Evolutionary conservation across 2,329 filamentous ascomycete species (phyloP), one percentile per base, ranked within the genome.

Genomic region (Zymoseptoria brevis): DNA sequence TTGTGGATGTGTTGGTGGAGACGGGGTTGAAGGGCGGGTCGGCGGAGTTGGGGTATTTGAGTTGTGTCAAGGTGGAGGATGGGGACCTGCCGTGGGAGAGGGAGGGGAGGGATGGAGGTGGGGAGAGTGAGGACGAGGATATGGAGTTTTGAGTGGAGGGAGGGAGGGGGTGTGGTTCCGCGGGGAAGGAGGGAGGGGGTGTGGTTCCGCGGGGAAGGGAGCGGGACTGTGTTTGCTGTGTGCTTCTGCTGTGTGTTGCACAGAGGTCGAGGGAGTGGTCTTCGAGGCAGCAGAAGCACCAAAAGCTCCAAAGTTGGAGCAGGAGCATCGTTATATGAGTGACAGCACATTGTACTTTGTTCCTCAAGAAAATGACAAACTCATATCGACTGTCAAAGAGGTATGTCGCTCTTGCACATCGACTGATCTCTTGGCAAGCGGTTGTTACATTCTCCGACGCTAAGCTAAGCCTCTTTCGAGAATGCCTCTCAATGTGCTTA

Each of bases 21-120:
- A 57, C 66, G 13, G 16, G 53, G 1, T 48, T 66, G 60, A 63
- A 53, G 22, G 59, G 58, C 19, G 58, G 55, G 19, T 64, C 75
- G 13, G 62, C 64, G 2, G 58, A 55, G 13, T 64, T 75, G n/a
- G 61, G 63, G 3, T 76, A 72, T 62, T 57, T 75, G 57, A 75
- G 70, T 21, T 76, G 73, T 58, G 61, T 65, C 6, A 67, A 71
- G 54, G 63, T 74, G 1, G 45, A 50, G 21, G 24, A 35, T n/a
- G 60, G 57, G 24, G 71, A 75, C 56, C 58, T 71, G 45, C 70
- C 68, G 21, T 75, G 73, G 74, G 49, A 57, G 21, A 51, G 11
- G 9, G 57, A 57, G 35, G 24, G 11, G 45, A 48, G 16, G 5
- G 56, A 24, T 9, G 56, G 30, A 45, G 53, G 24, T n/a, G 58